These are phyloP conservation scores for Acorus gramineus DNA, from an alignment of 106 monocot species.

Conservation along the genomic window DNA sequence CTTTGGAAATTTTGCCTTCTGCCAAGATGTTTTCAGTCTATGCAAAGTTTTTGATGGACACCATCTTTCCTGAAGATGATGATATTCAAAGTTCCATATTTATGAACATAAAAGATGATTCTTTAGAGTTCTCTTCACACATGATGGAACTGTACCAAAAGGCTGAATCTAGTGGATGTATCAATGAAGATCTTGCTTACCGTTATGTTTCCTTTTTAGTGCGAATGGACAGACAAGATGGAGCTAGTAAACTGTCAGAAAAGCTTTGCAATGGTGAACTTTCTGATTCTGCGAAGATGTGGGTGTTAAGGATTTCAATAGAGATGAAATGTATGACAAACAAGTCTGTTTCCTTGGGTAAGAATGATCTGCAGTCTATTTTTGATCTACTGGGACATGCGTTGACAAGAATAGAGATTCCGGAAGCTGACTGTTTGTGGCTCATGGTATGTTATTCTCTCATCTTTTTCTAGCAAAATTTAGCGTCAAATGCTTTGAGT, in stretches of 20 bases:
- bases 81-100: constrained; percentile 5
- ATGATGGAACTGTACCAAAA: constrained; percentile 39
- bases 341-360: constrained; percentile 22
- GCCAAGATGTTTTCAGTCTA: constrained; percentile 61
- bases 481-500: not conserved
- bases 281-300: constrained; percentile 35
- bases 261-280: constrained; percentile 44
- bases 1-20: constrained; percentile 35
- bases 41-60: constrained; percentile 40
- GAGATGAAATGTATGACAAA: constrained; percentile 39
- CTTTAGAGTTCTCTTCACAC: constrained; percentile 25
- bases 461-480: not conserved
- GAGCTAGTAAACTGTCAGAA: constrained; percentile 39
- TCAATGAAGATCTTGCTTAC: constrained; percentile 52
- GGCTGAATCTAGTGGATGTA: constrained; percentile 38
- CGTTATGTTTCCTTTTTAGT: constrained; percentile 40
- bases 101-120: constrained; percentile 9
- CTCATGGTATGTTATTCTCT: constrained; percentile 28
- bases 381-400: constrained; percentile 30
- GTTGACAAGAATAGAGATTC: constrained; percentile 23
- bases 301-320: constrained; percentile 37
- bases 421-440: constrained; percentile 48
- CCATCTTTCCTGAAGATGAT: constrained; percentile 17
- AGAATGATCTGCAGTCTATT: constrained; percentile 27
- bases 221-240: constrained; percentile 36